A percentile compares a stretch with the other conserved stretches of the same genome.
These are phyloP conservation scores for Funneliformis geosporum DNA, from an alignment of 192 early-diverging fungal species.

Conservation along the genomic window DNA sequence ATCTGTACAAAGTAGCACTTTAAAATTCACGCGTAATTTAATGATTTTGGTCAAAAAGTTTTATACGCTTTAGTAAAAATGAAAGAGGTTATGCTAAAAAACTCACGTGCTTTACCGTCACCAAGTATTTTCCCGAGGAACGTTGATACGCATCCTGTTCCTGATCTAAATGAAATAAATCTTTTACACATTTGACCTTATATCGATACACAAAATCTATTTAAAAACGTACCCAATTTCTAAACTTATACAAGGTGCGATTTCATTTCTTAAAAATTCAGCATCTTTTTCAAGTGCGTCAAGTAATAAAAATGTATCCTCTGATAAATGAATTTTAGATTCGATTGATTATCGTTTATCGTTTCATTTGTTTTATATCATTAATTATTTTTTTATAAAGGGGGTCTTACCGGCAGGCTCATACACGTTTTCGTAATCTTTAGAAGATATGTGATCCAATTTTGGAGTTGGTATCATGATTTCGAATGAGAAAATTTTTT, in stretches of 20 bases:
- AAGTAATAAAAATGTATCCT: slow-evolving; percentile 93
- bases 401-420: slow-evolving; percentile 73
- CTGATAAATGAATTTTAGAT: slow-evolving; percentile 40
- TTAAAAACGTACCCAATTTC: slow-evolving; percentile 87
- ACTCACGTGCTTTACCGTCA: slow-evolving; percentile 45
- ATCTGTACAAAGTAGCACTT: slow-evolving; percentile 73
- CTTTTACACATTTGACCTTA: too few relatives aligned
- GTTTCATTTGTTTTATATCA: neutral
- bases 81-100: too few relatives aligned
- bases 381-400: neutral
- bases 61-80: neutral
- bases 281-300: slow-evolving; percentile 87
- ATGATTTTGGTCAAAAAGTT: neutral
- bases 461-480: slow-evolving; percentile 76
- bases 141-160: slow-evolving; percentile 80
- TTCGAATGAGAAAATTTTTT: too few relatives aligned
- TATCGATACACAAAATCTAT: too few relatives aligned
- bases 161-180: slow-evolving; percentile 55
- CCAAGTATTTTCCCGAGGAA: slow-evolving; percentile 68
- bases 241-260: slow-evolving; percentile 68
- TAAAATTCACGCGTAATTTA: slow-evolving; percentile 17
- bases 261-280: slow-evolving; percentile 47
- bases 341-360: too few relatives aligned
- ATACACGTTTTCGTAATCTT: slow-evolving; percentile 75
- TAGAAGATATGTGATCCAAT: slow-evolving; percentile 65